Evolutionary conservation across 179 eudicot species (phyloP).

Genomic region (Vitellaria paradoxa): DNA sequence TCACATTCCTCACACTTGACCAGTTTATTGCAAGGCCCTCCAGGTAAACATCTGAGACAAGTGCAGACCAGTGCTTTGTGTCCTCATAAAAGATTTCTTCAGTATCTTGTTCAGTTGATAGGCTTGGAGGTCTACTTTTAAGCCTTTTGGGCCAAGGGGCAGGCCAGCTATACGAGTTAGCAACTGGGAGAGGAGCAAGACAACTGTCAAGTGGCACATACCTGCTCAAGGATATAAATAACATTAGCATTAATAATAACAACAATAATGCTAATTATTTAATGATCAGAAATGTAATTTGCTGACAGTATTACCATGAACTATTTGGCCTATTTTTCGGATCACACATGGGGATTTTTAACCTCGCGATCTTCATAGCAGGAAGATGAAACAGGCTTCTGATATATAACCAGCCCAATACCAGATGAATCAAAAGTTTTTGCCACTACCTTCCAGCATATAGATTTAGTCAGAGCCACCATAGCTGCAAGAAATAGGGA

Average conservation of each 20-base stretch:
- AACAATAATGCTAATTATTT: not conserved
- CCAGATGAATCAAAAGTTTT: constrained; percentile 53
- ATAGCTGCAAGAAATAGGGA: constrained; percentile 56
- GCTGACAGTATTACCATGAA: constrained; percentile 56
- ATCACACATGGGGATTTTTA: constrained; percentile 66
- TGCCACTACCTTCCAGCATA: constrained; percentile 82
- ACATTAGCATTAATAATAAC: constrained; percentile 3
- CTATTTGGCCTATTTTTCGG: constrained; percentile 33
- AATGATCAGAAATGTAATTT: not conserved
- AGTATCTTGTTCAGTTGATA: constrained; percentile 48
- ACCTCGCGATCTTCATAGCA: constrained; percentile 58
- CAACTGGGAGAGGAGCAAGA: constrained; percentile 54
- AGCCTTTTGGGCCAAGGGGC: constrained; percentile 88
- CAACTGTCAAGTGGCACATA: constrained; percentile 76
- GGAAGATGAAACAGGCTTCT: constrained; percentile 74
- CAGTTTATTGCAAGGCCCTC: constrained; percentile 65
- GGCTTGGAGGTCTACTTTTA: constrained; percentile 49
- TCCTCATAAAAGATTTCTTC: constrained; percentile 53
- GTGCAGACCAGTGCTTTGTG: constrained; percentile 61
- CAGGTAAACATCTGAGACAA: constrained; percentile 67
- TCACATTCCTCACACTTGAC: constrained; percentile 77
- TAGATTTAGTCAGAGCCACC: constrained; percentile 70
- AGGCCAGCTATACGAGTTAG: constrained; percentile 50
- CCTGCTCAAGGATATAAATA: constrained; percentile 36
- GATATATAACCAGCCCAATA: constrained; percentile 78